These are phyloP conservation scores for Saccharomycopsis guyanensis DNA, from an alignment of 805 yeast genomes.

Conservation along the genomic window DNA sequence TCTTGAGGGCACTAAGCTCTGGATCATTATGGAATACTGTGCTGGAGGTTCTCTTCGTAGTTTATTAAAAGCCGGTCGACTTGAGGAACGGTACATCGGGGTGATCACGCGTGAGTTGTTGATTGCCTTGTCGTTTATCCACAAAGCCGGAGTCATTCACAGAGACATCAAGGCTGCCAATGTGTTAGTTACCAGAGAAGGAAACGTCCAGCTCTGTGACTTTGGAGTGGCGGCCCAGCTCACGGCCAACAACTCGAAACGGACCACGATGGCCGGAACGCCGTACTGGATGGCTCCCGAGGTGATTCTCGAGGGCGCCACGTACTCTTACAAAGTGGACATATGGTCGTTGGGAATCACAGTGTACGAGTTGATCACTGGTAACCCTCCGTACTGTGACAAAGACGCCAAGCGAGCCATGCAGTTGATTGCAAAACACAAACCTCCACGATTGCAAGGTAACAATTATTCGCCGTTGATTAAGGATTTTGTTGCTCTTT, in stretches of 20 bases:
- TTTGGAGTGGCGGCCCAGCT: slow-evolving; percentile 97
- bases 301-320: slow-evolving; percentile 85
- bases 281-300: slow-evolving; percentile 99
- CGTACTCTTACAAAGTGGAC: slow-evolving; percentile 87
- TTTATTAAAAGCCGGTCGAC: slow-evolving; percentile 72
- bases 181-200: slow-evolving; percentile 80
- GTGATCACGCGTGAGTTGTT: slow-evolving; percentile 81
- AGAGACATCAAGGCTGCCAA: slow-evolving; percentile 97
- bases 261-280: slow-evolving; percentile 94
- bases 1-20: slow-evolving; percentile 78
- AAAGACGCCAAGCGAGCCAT: slow-evolving; percentile 92
- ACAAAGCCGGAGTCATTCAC: slow-evolving; percentile 85
- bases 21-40: slow-evolving; percentile 97
- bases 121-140: slow-evolving; percentile 72
- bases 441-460: slow-evolving; percentile 94
- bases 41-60: slow-evolving; percentile 95
- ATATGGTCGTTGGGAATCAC: slow-evolving; percentile 98
- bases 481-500: slow-evolving; percentile 84
- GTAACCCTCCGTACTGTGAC: slow-evolving; percentile 95
- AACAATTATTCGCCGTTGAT: slow-evolving; percentile 65
- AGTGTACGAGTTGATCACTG: slow-evolving; percentile 88
- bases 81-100: slow-evolving; percentile 78
- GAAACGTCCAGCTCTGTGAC: slow-evolving; percentile 87
- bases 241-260: slow-evolving; percentile 61
- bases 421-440: slow-evolving; percentile 85